These are phyloP conservation scores for Rhizopogon vulgaris DNA, from an alignment of 768 basidiomycete species.

Conservation along the genomic window DNA sequence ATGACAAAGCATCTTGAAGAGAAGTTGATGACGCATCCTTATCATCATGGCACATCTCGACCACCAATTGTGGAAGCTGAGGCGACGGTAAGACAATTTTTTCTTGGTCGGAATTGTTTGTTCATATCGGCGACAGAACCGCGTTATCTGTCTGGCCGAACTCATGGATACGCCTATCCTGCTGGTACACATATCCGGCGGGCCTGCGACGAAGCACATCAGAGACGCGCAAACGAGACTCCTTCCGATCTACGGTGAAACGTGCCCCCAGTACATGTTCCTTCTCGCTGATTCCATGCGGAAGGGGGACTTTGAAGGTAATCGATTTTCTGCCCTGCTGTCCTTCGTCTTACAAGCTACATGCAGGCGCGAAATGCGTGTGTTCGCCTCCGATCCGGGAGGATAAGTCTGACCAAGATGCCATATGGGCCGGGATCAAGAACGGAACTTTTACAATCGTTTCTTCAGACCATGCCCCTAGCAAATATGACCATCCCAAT, in stretches of 20 bases:
- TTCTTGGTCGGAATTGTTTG: neutral
- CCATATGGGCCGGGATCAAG: constrained; percentile 12
- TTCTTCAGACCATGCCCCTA: constrained; percentile 28
- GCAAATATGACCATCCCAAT: constrained; percentile 18
- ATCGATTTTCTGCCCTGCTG: neutral
- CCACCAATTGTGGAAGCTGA: constrained; percentile 15
- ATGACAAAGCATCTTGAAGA: constrained; percentile 10
- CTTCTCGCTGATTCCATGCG: constrained; percentile 12
- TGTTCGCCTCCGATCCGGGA: constrained; percentile 13
- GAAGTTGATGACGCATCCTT: constrained; percentile 14
- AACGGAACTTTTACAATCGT: constrained; percentile 23
- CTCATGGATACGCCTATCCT: constrained; percentile 16
- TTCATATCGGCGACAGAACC: constrained; percentile 1
- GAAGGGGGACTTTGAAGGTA: constrained; percentile 11
- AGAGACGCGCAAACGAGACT: constrained; percentile 13
- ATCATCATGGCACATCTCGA: constrained; percentile 12
- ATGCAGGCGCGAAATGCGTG: constrained; percentile 11
- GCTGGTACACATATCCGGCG: constrained; percentile 12
- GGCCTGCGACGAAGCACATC: constrained; percentile 9
- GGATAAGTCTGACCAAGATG: constrained; percentile 10
- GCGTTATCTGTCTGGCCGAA: constrained; percentile 10
- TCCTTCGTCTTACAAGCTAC: neutral
- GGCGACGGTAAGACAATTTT: constrained; percentile 4
- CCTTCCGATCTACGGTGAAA: constrained; percentile 15
- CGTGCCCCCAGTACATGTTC: constrained; percentile 14